A percentile compares a stretch with the other conserved stretches of the same genome.
Evolutionary conservation across 2,329 filamentous ascomycete species (phyloP).

Genomic region (Biscogniauxia mediterranea): DNA sequence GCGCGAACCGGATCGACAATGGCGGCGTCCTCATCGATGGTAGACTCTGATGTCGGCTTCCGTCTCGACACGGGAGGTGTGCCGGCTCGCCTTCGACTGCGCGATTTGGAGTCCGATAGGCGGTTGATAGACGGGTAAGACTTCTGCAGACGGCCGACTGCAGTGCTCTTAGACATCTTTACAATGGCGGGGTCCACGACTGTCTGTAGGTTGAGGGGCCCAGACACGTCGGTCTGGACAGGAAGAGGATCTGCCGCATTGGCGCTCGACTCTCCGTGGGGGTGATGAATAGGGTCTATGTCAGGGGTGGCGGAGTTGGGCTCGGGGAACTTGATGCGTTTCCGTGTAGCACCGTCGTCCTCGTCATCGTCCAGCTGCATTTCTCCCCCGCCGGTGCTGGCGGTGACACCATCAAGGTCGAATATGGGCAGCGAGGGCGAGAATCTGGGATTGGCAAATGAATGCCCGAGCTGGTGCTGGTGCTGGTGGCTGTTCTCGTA

Average conservation of each 20-base stretch:
- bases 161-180: slow-evolving; percentile 12
- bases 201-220: slow-evolving; percentile 18
- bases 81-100: slow-evolving; percentile 27
- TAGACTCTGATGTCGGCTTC: slow-evolving; percentile 18
- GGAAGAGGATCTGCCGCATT: slow-evolving; percentile 14
- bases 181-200: slow-evolving; percentile 24
- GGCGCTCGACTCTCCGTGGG: slow-evolving; percentile 11
- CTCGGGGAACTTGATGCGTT: slow-evolving; percentile 39
- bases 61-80: slow-evolving; percentile 29
- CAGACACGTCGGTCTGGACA: slow-evolving; percentile 9
- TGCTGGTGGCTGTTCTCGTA: background rate
- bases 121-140: slow-evolving; percentile 40
- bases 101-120: slow-evolving; percentile 39
- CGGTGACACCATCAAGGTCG: slow-evolving; percentile 27
- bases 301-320: slow-evolving; percentile 11
- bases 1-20: slow-evolving; percentile 55
- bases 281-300: slow-evolving; percentile 1
- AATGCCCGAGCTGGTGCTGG: slow-evolving; percentile 1
- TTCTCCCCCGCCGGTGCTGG: slow-evolving; percentile 12
- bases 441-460: slow-evolving; percentile 10
- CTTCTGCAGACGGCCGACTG: slow-evolving; percentile 29
- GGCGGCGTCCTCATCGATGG: slow-evolving; percentile 34
- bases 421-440: slow-evolving; percentile 26
- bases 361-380: slow-evolving; percentile 33
- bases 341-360: slow-evolving; percentile 31